Base-by-base conservation (phyloP, 2,329 filamentous ascomycete species). In the Nigrospora osmanthi region DNA sequence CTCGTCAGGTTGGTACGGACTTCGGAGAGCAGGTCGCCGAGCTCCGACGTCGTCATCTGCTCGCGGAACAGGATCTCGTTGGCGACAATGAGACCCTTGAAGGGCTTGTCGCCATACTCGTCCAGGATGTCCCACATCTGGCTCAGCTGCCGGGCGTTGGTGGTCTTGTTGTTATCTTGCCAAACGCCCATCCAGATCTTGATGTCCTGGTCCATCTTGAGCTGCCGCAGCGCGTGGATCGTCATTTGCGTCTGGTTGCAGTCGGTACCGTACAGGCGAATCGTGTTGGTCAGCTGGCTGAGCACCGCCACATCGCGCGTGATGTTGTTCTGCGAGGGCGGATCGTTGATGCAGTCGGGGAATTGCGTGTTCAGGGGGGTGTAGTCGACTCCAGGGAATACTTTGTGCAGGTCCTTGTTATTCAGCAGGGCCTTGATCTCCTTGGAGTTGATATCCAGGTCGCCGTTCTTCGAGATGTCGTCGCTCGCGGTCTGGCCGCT, bases 161-260 rank as follows among this genome's bases (percentile, higher is more conserved):
- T 95, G 0, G 88, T 94, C 10, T 70, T 63, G 63, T 96, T 95
- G 45, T 70, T 75, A 59, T 93, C 89, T 50, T 95, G 84, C 88
- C 90, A 96, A 4, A 97, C 90, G 14, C 91, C 91, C 38, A 97
- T 72, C 91, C 91, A 97, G 50, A 97, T 73, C 64, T 94, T 95
- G 70, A 95, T 81, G 2, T 71, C 71, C 46, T 78, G 73, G 44
- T 85, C 75, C 54, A 96, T 69, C 43, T 84, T 73, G 12, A 97
- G 74, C 42, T 76, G 76, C 46, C 87, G 73, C 54, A 97, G 84
- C 16, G 90, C 83, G 56, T 93, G 83, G 10, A 97, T 71, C 1
- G 94, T 80, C 86, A 97, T 93, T 64, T 95, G 80, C 0, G 91
- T 97, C 66, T 97, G 91, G 65, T 96, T 96, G 75, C 91, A 97